Evolutionary conservation across 2,329 filamentous ascomycete genomes (phyloP).

Genomic region (Calcarisporium arbuscula): DNA sequence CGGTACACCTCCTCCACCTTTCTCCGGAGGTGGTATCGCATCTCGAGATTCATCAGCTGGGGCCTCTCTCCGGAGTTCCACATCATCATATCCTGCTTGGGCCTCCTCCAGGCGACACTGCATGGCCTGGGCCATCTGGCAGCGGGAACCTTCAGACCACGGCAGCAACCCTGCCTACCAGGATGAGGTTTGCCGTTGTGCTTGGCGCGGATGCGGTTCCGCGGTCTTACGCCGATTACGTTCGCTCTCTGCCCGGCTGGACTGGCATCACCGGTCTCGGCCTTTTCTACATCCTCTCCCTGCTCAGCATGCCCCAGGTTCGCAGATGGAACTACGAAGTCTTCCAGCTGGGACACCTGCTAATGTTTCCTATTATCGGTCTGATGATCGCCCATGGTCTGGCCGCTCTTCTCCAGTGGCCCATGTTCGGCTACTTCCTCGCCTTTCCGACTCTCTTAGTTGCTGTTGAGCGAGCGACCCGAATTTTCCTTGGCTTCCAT

Average conservation of each 20-base stretch:
- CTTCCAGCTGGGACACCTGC: constrained; percentile 50
- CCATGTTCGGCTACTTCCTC: constrained; percentile 52
- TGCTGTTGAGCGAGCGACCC: constrained; percentile 39
- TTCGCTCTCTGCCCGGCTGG: constrained; percentile 41
- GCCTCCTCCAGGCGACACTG: constrained; percentile 42
- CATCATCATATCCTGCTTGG: constrained; percentile 45
- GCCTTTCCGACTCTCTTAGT: constrained; percentile 47
- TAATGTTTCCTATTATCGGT: constrained; percentile 53
- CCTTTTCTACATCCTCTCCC: constrained; percentile 41
- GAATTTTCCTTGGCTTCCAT: constrained; percentile 40
- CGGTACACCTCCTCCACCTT: constrained; percentile 49
- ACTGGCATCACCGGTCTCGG: constrained; percentile 42
- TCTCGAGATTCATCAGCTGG: constrained; percentile 52
- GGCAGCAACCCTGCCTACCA: constrained; percentile 39
- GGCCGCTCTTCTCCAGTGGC: constrained; percentile 41
- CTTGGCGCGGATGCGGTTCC: no score
- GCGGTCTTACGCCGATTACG: no score
- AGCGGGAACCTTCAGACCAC: constrained; percentile 44
- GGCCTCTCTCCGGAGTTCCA: constrained; percentile 50
- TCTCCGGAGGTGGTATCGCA: constrained; percentile 41
- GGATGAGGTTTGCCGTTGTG: constrained; percentile 37
- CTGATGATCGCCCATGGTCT: constrained; percentile 50
- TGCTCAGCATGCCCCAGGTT: constrained; percentile 43
- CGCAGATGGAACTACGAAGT: constrained; percentile 48
- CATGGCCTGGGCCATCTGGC: constrained; percentile 49